phyloP scores from a whole-genome alignment of 768 basidiomycete species.

The Xanthoconium purpureum region DNA sequence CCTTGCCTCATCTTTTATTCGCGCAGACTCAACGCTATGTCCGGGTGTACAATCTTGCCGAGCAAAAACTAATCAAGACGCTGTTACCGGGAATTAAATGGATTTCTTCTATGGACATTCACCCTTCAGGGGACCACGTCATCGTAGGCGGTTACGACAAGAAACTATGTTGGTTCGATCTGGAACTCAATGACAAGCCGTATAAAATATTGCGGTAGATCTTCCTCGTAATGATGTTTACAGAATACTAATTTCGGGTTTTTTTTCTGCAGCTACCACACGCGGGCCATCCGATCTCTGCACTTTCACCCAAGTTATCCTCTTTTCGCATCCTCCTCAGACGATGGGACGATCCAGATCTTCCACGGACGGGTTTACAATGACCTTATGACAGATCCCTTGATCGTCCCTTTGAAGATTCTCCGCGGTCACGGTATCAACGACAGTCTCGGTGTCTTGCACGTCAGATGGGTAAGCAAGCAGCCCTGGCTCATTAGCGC shows the following conservation, averaged over 20 bases:
- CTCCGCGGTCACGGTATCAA: slow-evolving; percentile 84
- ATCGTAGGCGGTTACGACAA: slow-evolving; percentile 98
- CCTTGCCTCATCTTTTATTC: slow-evolving; percentile 7
- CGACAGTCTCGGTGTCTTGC: slow-evolving; percentile 88
- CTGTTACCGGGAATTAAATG: slow-evolving; percentile 91
- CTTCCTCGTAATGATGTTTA: not conserved
- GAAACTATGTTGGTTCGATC: slow-evolving; percentile 98
- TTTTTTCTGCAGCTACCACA: slow-evolving; percentile 68
- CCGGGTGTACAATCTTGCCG: slow-evolving; percentile 89
- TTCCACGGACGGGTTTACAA: slow-evolving; percentile 95
- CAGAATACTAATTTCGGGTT: slow-evolving; percentile 9
- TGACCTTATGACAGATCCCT: slow-evolving; percentile 94
- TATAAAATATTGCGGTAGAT: slow-evolving; percentile 89
- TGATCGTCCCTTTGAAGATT: slow-evolving; percentile 97
- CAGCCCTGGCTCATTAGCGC: slow-evolving; percentile 93
- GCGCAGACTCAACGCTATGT: slow-evolving; percentile 93
- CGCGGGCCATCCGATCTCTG: slow-evolving; percentile 87
- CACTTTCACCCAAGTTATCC: slow-evolving; percentile 95
- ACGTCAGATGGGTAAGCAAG: slow-evolving; percentile 82
- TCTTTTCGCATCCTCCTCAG: slow-evolving; percentile 93
- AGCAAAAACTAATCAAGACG: slow-evolving; percentile 93
- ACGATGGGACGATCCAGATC: slow-evolving; percentile 95
- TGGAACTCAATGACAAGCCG: slow-evolving; percentile 94
- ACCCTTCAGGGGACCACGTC: slow-evolving; percentile 93
- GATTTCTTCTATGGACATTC: slow-evolving; percentile 97